Evolutionary conservation across 441 rosid genomes (phyloP).

Genomic region (Erysimum pusillum): DNA sequence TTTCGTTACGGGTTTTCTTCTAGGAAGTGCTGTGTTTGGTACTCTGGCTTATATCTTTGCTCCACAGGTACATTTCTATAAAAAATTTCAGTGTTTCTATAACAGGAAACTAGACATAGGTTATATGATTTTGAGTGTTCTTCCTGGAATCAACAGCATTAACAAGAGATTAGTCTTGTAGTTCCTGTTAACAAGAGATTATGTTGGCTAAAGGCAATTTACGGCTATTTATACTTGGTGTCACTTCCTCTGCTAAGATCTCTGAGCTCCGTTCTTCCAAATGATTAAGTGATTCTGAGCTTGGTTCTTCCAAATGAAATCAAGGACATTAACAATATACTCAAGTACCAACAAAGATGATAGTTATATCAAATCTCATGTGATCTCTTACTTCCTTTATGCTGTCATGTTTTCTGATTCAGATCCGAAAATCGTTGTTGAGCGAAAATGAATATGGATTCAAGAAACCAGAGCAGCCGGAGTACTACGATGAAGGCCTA

Average conservation of each 20-base stretch:
- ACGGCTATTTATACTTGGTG: neutral
- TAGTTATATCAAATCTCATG: neutral
- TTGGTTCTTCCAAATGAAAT: neutral
- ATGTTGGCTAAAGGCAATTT: neutral
- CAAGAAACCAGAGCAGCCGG: constrained; percentile 69
- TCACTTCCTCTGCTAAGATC: neutral
- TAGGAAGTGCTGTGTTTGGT: constrained; percentile 85
- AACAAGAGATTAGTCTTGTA: neutral
- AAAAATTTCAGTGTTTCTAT: neutral
- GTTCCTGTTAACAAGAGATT: neutral
- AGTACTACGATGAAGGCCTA: constrained; percentile 80
- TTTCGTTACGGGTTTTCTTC: constrained; percentile 79
- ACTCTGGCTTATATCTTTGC: constrained; percentile 82
- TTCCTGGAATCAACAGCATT: neutral
- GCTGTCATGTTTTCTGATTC: constrained; percentile 12
- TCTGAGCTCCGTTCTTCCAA: neutral
- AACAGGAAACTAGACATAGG: neutral
- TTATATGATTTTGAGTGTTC: constrained; percentile 1
- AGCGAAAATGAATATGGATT: constrained; percentile 86
- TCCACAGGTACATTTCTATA: constrained; percentile 69
- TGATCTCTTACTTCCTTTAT: constrained; percentile 4
- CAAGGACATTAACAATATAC: neutral
- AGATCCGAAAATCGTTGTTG: constrained; percentile 78
- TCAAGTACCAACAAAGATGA: too few relatives aligned
- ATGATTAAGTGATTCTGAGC: neutral